These are phyloP conservation scores for Abelmoschus esculentus DNA, from an alignment of 345 rosid species.

Conservation along the genomic window DNA sequence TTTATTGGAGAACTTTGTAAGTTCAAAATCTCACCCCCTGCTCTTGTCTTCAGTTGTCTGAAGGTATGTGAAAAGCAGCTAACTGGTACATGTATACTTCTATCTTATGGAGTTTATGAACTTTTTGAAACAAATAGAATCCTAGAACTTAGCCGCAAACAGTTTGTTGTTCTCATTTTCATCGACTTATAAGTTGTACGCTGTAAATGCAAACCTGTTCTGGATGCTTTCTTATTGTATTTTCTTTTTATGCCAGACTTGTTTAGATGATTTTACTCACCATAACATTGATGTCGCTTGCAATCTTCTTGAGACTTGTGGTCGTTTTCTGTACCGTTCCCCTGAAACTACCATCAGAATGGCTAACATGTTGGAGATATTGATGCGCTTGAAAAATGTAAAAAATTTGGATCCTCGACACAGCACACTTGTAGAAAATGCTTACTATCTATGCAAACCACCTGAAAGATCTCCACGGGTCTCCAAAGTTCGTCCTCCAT, in stretches of 20 bases:
- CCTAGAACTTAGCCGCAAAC: neutral
- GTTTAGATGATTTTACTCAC: slow-evolving; percentile 97
- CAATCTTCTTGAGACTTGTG: slow-evolving; percentile 98
- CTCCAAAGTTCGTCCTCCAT: slow-evolving; percentile 84
- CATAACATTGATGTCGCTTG: slow-evolving; percentile 99
- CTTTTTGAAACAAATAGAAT: neutral
- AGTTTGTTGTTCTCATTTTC: neutral
- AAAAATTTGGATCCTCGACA: slow-evolving; percentile 98
- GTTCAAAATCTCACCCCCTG: slow-evolving; percentile 76
- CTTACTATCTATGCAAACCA: slow-evolving; percentile 96
- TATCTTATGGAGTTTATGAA: neutral
- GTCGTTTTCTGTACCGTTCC: slow-evolving; percentile 93
- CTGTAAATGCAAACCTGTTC: neutral
- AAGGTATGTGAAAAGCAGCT: slow-evolving; percentile 46
- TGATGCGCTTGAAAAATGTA: slow-evolving; percentile 99
- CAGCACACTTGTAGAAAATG: slow-evolving; percentile 96
- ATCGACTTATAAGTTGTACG: neutral
- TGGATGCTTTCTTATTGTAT: slow-evolving; percentile 5
- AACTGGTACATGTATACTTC: neutral
- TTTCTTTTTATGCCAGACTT: slow-evolving; percentile 46
- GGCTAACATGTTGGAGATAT: slow-evolving; percentile 97
- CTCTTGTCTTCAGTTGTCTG: slow-evolving; percentile 83
- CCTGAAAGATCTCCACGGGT: slow-evolving; percentile 97
- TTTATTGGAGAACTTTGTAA: slow-evolving; percentile 99
- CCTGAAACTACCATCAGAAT: slow-evolving; percentile 89